Base-by-base conservation (phyloP, 2,329 filamentous ascomycete genomes). In the Ciborinia camelliae region DNA sequence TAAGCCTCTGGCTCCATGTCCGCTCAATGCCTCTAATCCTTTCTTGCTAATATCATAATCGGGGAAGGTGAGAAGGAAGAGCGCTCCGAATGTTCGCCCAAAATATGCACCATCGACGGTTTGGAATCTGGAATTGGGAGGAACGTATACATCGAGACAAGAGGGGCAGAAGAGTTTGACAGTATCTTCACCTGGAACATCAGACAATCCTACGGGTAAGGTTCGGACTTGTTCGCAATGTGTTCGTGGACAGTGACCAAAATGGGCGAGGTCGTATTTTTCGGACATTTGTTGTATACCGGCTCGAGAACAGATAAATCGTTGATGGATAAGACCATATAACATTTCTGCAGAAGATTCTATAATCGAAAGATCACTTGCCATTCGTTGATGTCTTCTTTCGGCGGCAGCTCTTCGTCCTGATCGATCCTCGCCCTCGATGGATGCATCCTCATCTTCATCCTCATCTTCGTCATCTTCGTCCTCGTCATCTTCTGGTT, bases 281-380 rank as follows among this genome's bases (percentile, higher is more conserved):
- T 99, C 95, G 68, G 93, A 92, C 95, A 99, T 99, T 77, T 97
- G 93, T 79, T 98, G 94, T 73, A 99, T 98, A 61, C 95, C 95
- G 2, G 91, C 92, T 66, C 95, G 86, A 30, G 93, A 97, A 74
- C 93, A 98, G 79, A 99, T 98, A 79, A 97, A 99, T 65, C 95
- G 90, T 78, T 98, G 95, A 79, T 99, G 95, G 77, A 99, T 99
- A 66, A 99, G 85, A 48, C 95, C 95, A 79, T 99, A 99, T 30
- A 99, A 88, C 81, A 98, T 88, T 81, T 99, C 95, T n/a, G 95
- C 94, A 0, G 92, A 97, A 69, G 90, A 96, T 80, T 99, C 95
- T 74, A 99, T 97, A 70, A 97, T 90, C 66, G 92, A 96, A 53
- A 97, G 82, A 76, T 99, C 94, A 75, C 91, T 96, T 5, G 92